phyloP scores from a whole-genome alignment of 1,284 basidiomycete species.

The Hemileia vastatrix region DNA sequence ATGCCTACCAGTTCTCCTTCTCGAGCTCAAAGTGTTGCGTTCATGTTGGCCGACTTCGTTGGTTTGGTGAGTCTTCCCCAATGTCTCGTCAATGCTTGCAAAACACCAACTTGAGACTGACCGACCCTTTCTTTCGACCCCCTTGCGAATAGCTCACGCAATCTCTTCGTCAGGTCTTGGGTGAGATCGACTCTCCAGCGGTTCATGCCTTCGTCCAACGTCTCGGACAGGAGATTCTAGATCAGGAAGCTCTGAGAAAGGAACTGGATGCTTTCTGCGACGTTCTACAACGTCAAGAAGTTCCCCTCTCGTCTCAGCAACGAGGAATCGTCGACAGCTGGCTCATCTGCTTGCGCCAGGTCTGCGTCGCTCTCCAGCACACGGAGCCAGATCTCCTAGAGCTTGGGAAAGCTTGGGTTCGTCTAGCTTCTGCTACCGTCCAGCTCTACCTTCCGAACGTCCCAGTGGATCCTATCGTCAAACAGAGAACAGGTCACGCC shows the following conservation, averaged over 20 bases:
- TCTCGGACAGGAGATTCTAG: conserved; percentile 2
- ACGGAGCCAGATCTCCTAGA: too few relatives aligned
- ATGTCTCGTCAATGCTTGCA: neutral
- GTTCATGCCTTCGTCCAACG: neutral
- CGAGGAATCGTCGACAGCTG: conserved; percentile 2
- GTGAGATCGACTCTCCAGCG: conserved; percentile 2
- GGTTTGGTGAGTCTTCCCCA: conserved; percentile 4
- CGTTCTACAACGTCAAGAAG: neutral
- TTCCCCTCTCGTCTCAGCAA: neutral
- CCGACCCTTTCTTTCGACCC: neutral
- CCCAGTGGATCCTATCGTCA: conserved; percentile 75
- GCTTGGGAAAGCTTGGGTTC: conserved; percentile 60
- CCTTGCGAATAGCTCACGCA: neutral
- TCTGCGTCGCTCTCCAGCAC: conserved; percentile 4
- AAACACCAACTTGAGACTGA: neutral
- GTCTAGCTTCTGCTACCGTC: conserved; percentile 55
- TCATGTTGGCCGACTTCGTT: conserved; percentile 9
- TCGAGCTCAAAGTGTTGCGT: conserved; percentile 9
- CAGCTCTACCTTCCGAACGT: conserved; percentile 73
- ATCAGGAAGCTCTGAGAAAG: neutral
- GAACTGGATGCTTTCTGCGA: conserved; percentile 1
- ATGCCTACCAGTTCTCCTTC: conserved; percentile 27
- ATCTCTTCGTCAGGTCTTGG: neutral
- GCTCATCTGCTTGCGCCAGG: conserved; percentile 5
- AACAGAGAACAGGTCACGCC: conserved; percentile 53